A percentile compares a stretch with the other conserved stretches of the same genome.
phyloP scores from a whole-genome alignment of 495 filamentous ascomycete species.

The Aspergillus haitiensis region DNA sequence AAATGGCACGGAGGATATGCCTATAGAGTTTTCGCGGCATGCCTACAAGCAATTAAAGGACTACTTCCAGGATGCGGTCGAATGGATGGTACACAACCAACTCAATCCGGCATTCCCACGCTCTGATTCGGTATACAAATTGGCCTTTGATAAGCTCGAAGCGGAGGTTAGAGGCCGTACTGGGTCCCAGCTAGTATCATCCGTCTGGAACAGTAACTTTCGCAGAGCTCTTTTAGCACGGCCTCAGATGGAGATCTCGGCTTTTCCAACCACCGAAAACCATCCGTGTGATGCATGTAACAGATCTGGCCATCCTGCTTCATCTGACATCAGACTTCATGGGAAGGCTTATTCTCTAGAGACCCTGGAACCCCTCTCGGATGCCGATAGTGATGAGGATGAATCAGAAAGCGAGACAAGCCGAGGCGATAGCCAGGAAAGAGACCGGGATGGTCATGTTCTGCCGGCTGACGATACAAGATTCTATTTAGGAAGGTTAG shows the following conservation, averaged over 20 bases:
- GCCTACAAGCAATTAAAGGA: slow-evolving; percentile 68
- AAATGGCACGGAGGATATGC: slow-evolving; percentile 54
- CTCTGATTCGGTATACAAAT: slow-evolving; percentile 62
- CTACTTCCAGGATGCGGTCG: slow-evolving; percentile 75
- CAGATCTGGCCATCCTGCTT: slow-evolving; percentile 65
- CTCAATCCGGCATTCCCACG: slow-evolving; percentile 73
- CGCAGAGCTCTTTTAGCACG: slow-evolving; percentile 62
- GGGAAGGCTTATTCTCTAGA: slow-evolving; percentile 71
- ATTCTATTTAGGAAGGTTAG: slow-evolving; percentile 49
- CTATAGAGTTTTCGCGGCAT: slow-evolving; percentile 68
- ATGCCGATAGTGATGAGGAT: slow-evolving; percentile 48
- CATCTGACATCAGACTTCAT: slow-evolving; percentile 57
- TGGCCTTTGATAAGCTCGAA: slow-evolving; percentile 74
- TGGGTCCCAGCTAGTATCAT: slow-evolving; percentile 69
- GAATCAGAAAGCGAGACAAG: slow-evolving; percentile 35
- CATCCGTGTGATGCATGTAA: slow-evolving; percentile 76
- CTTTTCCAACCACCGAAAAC: slow-evolving; percentile 35
- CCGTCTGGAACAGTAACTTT: slow-evolving; percentile 72
- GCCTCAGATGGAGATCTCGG: slow-evolving; percentile 49
- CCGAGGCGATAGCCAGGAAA: slow-evolving; percentile 37
- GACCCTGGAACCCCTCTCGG: slow-evolving; percentile 64
- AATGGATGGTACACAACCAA: slow-evolving; percentile 79
- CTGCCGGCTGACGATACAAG: slow-evolving; percentile 35
- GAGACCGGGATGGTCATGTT: slow-evolving; percentile 37
- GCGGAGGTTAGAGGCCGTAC: slow-evolving; percentile 68